Evolutionary conservation across 1,284 basidiomycete genomes (phyloP), one percentile per base, ranked within the genome.

Genomic region (Boletus mariae): DNA sequence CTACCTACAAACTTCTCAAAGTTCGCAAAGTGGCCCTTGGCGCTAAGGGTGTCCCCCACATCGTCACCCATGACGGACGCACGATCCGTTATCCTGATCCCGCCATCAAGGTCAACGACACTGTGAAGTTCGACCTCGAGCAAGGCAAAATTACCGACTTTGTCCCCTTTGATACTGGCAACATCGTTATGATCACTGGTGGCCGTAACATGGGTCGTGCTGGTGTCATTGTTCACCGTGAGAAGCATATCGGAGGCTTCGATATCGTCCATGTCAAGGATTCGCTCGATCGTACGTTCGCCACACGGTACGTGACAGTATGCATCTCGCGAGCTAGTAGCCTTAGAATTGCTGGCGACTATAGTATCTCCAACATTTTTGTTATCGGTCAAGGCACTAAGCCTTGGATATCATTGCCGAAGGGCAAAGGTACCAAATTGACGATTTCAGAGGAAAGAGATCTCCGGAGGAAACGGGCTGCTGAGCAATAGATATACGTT

Each of bases 51-150:
- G 95, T 99, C 52, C 97, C 96, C 54, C 88, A 95, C 81, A 80
- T 99, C 65, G 92, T 98, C 76, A 98, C 96, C 66, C 96, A 99
- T 80, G 97, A 99, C 71, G 96, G 97, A 58, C 94, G 96, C 71
- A 99, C 96, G 63, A 97, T 99, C 79, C 96, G 96, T 66, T 99
- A 98, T 83, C 96, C 97, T 63, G 96, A 99, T 76, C 96, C 97
- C 45, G 71, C 77, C 65, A 94, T 99, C 84, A 88, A 84, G 73
- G 94, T 94, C 76, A 96, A 99, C 83, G 96, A 99, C 80, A 94
- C 95, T 50, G 84, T 99, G 76, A 97, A 94, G 77, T 98, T 92
- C 73, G 96, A 98, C 79, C 80, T 99, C 60, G 88, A 92, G 71
- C 87, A 94, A 75, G 84, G 86, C 78, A 98, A 98, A 82, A 94